Evolutionary conservation across 2,329 filamentous ascomycete species (phyloP), one percentile per base, ranked within the genome.

Genomic region (Fusarium graminum): DNA sequence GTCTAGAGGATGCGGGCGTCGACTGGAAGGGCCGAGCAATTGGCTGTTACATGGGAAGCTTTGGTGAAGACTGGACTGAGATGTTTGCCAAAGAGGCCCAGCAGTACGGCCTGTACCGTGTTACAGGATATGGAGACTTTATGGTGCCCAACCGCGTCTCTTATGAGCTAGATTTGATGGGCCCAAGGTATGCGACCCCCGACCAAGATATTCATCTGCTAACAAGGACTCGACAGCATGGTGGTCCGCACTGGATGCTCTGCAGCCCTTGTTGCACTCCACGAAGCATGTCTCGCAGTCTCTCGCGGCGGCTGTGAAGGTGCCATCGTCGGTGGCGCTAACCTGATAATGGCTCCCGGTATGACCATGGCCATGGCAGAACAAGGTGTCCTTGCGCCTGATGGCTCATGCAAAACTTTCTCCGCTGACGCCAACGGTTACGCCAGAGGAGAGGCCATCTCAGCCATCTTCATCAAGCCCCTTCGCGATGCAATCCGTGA

Each of bases 201-300:
- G 4, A 5, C 14, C 0, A 5, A 3, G 10, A 19, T 4, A 13
- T 17, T 4, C n/a, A n/a, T 12, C 4, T 0, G 4, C n/a, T 43
- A 17, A 43, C 41, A 19, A 43, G 0, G 0, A 17, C 3, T 29
- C 43, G 9, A 29, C 25, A 19, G 52, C 28, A 39, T 63, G 22
- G 50, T 53, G 1, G 41, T 66, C 4, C 41, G 59, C 4, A 65
- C 60, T 13, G 63, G 55, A n/a, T 66, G 63, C 19, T 66, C 63
- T 2, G 54, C 60, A 16, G 47, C 51, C 1, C 41, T 66, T 2
- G 43, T 60, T n/a, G 60, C 52, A 9, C 42, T 66, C 9, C 60
- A 66, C 12, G 47, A 65, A 41, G 60, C 51, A 7, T 44, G 53
- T 2, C 46, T 51, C 3, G 56, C 56, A 4, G 29, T 66, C 11